Percentiles rank a stretch among this genome's conserved stretches.
Conservation (phyloP, 1,284 basidiomycete genomes). For the Bondarzewia mesenterica region DNA sequence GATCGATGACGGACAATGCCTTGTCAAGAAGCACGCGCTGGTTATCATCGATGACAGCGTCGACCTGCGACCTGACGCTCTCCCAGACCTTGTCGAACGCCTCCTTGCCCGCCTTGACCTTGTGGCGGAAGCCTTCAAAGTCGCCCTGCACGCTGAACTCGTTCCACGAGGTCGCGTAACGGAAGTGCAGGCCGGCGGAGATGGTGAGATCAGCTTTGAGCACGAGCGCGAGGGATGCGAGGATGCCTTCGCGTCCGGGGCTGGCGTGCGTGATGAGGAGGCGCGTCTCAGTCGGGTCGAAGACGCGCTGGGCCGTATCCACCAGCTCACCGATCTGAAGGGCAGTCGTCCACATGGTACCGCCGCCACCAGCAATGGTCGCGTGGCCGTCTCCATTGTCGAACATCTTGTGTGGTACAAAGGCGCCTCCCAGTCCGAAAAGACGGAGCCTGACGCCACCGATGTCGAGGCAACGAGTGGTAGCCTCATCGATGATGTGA, state of each 20-base stretch:
- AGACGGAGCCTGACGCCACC: conserved; percentile 91
- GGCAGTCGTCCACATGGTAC: conserved; percentile 98
- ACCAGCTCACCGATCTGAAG: conserved; percentile 97
- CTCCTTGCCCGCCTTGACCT: conserved; percentile 74
- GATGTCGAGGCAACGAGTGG: conserved; percentile 83
- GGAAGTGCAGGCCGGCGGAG: conserved; percentile 94
- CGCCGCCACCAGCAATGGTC: conserved; percentile 95
- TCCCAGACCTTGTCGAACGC: conserved; percentile 91
- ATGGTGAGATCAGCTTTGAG: conserved; percentile 94
- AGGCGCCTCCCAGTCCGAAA: conserved; percentile 91
- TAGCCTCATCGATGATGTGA: conserved; percentile 90
- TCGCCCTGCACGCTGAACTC: conserved; percentile 93
- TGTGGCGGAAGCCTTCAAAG: conserved; percentile 83
- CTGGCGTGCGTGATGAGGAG: conserved; percentile 90
- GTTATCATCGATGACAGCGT: conserved; percentile 85
- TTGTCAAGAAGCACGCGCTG: conserved; percentile 89
- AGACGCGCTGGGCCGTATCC: conserved; percentile 93
- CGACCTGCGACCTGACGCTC: conserved; percentile 86
- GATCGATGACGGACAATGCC: conserved; percentile 78
- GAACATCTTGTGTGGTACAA: conserved; percentile 96
- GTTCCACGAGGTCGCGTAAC: conserved; percentile 94
- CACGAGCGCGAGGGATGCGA: conserved; percentile 84
- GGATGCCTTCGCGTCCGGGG: conserved; percentile 88
- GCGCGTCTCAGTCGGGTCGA: conserved; percentile 89
- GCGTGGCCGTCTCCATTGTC: conserved; percentile 92